These are phyloP conservation scores for Ophiostoma fasciatum DNA, from an alignment of 2,329 filamentous ascomycete species.

Conservation along the genomic window DNA sequence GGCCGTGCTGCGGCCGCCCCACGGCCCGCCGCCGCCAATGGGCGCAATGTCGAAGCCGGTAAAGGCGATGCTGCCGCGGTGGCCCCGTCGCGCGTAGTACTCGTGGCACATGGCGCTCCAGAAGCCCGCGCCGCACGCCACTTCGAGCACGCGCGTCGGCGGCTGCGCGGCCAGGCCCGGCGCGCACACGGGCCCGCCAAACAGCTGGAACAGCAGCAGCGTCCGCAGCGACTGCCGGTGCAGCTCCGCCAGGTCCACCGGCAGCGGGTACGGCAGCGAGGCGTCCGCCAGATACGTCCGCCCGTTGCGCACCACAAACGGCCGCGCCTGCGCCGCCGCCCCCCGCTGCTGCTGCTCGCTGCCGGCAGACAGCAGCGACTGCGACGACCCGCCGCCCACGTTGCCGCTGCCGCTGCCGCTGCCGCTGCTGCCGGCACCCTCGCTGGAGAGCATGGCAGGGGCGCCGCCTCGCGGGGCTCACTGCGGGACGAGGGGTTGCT, in stretches of 20 bases:
- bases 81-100: slow-evolving; percentile 52
- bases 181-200: slow-evolving; percentile 66
- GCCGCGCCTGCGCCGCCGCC: too few species aligned
- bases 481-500: slow-evolving; percentile 18
- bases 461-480: too few species aligned
- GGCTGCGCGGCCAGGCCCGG: slow-evolving; percentile 50
- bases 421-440: too few species aligned
- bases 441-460: slow-evolving; percentile 33
- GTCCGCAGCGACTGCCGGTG: slow-evolving; percentile 79
- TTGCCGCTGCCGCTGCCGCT: too few species aligned
- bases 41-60: slow-evolving; percentile 72
- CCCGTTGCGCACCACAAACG: slow-evolving; percentile 60
- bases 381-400: slow-evolving; percentile 18
- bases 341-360: too few species aligned
- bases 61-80: slow-evolving; percentile 57
- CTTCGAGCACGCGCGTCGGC: slow-evolving; percentile 65
- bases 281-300: slow-evolving; percentile 70
- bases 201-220: slow-evolving; percentile 64
- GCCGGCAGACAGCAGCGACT: slow-evolving; percentile 13
- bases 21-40: slow-evolving; percentile 14
- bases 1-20: background rate
- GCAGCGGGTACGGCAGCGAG: slow-evolving; percentile 64
- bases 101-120: slow-evolving; percentile 85
- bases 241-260: slow-evolving; percentile 68
- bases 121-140: slow-evolving; percentile 76